phyloP scores from a whole-genome alignment of 495 filamentous ascomycete species.

The Hyaloscypha hepaticicola region DNA sequence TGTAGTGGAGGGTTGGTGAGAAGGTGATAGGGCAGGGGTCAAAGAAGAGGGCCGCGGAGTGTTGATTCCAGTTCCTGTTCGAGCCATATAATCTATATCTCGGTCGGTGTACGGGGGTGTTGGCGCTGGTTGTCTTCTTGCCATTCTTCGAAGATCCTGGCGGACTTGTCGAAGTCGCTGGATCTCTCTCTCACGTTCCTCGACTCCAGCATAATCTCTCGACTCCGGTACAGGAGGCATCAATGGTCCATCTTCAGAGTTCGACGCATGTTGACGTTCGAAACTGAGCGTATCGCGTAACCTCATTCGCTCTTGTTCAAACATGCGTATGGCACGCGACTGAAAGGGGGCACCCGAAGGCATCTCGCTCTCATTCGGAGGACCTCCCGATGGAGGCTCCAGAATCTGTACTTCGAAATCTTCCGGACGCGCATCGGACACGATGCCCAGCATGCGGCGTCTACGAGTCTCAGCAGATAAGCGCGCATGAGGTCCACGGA shows the following conservation, averaged over 20 bases:
- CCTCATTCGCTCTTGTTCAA: constrained; percentile 24
- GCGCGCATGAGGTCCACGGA: constrained; percentile 40
- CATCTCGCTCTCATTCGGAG: constrained; percentile 2
- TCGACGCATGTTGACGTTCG: constrained; percentile 17
- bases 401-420: constrained; percentile 12
- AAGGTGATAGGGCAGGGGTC: constrained; percentile 24
- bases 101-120: constrained; percentile 28
- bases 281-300: constrained; percentile 22
- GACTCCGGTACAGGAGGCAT: constrained; percentile 41
- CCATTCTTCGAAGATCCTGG: constrained; percentile 25
- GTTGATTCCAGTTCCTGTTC: constrained; percentile 13
- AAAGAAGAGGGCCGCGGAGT: constrained; percentile 22
- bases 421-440: constrained; percentile 9
- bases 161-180: constrained; percentile 13
- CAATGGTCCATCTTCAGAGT: constrained; percentile 17
- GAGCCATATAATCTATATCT: constrained; percentile 18
- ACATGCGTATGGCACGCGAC: constrained; percentile 3
- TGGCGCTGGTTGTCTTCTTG: constrained; percentile 23
- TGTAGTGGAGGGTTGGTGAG: constrained; percentile 8
- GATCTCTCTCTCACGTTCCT: constrained; percentile 20
- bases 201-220: constrained; percentile 28
- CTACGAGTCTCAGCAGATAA: constrained; percentile 30
- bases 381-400: constrained; percentile 5
- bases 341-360: constrained; percentile 4
- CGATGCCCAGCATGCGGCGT: constrained; percentile 27